phyloP scores from a whole-genome alignment of 768 basidiomycete genomes.

The Dendrothele bispora region DNA sequence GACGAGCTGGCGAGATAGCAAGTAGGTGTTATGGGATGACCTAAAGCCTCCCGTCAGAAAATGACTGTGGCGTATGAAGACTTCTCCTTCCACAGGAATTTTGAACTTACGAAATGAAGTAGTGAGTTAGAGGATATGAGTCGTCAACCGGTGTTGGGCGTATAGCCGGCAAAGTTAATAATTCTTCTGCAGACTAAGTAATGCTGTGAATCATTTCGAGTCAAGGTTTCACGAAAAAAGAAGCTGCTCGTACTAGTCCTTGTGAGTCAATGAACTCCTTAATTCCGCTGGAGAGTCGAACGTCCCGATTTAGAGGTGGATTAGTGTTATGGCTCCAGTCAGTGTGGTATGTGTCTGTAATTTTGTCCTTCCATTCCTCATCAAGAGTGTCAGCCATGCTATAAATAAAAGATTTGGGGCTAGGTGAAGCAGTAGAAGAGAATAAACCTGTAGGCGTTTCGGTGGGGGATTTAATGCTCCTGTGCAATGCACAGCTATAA shows the following conservation, averaged over 20 bases:
- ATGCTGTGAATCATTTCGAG: background rate
- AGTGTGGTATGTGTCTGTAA: too few species aligned
- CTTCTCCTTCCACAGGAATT: too few species aligned
- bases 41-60: conserved; percentile 25
- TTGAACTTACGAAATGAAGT: conserved; percentile 36
- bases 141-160: conserved; percentile 26
- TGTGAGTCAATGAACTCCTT: conserved; percentile 22
- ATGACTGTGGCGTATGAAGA: background rate
- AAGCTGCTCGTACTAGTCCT: conserved; percentile 14
- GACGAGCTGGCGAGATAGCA: conserved; percentile 55
- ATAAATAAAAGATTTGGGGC: too few species aligned
- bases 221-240: background rate
- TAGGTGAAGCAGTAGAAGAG: too few species aligned
- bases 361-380: too few species aligned
- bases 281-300: conserved; percentile 24
- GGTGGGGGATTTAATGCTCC: too few species aligned
- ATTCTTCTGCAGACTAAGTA: conserved; percentile 29
- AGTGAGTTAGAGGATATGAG: conserved; percentile 31
- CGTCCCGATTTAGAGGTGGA: conserved; percentile 13
- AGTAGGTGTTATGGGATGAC: conserved; percentile 69
- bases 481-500: too few species aligned
- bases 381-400: too few species aligned
- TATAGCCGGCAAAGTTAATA: conserved; percentile 39
- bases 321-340: conserved; percentile 19
- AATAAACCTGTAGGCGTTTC: too few species aligned